Evolutionary conservation across 805 yeast species (phyloP).

Genomic region (Kodamaea leandrae): DNA sequence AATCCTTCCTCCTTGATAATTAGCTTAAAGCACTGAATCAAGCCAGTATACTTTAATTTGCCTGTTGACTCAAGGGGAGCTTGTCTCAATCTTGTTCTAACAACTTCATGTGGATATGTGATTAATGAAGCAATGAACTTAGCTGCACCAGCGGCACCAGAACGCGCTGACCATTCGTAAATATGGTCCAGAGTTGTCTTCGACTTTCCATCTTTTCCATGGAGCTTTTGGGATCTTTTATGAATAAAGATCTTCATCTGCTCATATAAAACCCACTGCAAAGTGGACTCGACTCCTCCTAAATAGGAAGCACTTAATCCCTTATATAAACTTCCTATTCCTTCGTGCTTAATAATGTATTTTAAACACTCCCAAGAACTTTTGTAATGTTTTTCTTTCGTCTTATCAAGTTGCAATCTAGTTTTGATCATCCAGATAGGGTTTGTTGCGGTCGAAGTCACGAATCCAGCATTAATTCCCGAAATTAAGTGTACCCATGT

Average conservation of each 20-base stretch:
- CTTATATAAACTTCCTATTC: constrained; percentile 73
- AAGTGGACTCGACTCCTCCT: constrained; percentile 88
- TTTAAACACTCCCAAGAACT: constrained; percentile 83
- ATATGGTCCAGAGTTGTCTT: constrained; percentile 57
- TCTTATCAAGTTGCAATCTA: constrained; percentile 84
- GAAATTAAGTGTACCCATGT: constrained; percentile 83
- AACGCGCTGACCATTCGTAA: constrained; percentile 90
- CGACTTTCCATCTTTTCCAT: constrained; percentile 26
- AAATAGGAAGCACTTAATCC: constrained; percentile 94
- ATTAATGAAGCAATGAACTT: constrained; percentile 88
- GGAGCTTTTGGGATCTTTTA: constrained; percentile 43
- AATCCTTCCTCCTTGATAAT: constrained; percentile 92
- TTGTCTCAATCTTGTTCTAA: constrained; percentile 92
- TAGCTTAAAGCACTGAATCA: constrained; percentile 80
- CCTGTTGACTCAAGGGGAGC: constrained; percentile 78
- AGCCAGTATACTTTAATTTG: constrained; percentile 81
- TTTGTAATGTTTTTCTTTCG: constrained; percentile 61
- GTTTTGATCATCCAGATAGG: constrained; percentile 98
- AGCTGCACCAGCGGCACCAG: constrained; percentile 97
- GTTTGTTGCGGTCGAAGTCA: constrained; percentile 92
- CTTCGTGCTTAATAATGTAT: constrained; percentile 72
- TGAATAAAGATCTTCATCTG: constrained; percentile 78
- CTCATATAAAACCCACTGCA: constrained; percentile 96
- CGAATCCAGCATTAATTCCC: constrained; percentile 90
- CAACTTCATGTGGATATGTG: constrained; percentile 97